These are phyloP conservation scores for Gynostemma pentaphyllum DNA, from an alignment of 306 rosid species.

Conservation along the genomic window DNA sequence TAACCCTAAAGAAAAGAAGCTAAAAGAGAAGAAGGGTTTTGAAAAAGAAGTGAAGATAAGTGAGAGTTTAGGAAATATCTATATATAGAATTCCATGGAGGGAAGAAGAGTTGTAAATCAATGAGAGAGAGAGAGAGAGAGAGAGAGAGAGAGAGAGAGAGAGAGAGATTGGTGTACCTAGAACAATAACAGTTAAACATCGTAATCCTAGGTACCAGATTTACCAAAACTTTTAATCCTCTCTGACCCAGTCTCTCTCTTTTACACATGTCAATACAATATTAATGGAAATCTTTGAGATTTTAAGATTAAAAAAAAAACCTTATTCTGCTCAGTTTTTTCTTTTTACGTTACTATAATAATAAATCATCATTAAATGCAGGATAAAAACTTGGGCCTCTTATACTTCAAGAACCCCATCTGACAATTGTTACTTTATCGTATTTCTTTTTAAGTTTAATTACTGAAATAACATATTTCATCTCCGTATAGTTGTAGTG, in stretches of 20 bases:
- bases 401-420: not conserved
- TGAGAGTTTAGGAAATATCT: slow-evolving; percentile 4
- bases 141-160: slow-evolving; percentile 15
- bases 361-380: not conserved
- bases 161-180: not conserved
- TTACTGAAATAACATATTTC: too few species aligned
- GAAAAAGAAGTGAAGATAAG: not conserved
- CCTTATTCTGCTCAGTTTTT: slow-evolving; percentile 4
- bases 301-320: slow-evolving; percentile 19
- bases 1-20: not conserved
- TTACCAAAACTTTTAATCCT: slow-evolving; percentile 35
- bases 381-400: not conserved
- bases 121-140: slow-evolving; percentile 22
- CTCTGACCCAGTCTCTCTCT: slow-evolving; percentile 30
- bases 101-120: not conserved
- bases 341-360: too few species aligned
- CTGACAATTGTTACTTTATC: too few species aligned
- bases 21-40: not conserved
- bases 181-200: slow-evolving; percentile 55
- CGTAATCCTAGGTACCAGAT: slow-evolving; percentile 55
- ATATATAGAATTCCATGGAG: slow-evolving; percentile 5
- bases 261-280: slow-evolving; percentile 35
- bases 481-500: too few species aligned
- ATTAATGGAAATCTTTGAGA: slow-evolving; percentile 16
- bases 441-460: too few species aligned